Evolutionary conservation across 768 basidiomycete species (phyloP), one percentile per base, ranked within the genome.

Genomic region (Mycena filopes): DNA sequence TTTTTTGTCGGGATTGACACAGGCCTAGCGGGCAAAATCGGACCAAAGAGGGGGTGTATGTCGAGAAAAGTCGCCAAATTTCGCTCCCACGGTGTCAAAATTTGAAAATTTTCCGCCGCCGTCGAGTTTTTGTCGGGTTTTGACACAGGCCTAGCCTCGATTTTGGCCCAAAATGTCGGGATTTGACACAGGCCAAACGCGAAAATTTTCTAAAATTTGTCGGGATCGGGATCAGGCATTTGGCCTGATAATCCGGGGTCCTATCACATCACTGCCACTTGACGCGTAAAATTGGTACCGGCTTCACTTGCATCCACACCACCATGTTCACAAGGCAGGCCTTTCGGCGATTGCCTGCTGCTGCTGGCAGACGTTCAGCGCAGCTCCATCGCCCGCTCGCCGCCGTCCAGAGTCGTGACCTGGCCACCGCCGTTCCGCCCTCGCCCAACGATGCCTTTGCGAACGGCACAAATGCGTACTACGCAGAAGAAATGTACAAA

Each of bases 401-500:
- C 57, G 59, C 25, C 36, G 57, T 67, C 43, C 70, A 64, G 36
- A 62, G 68, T 31, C 81, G 81, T 69, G 68, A 73, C 36, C 68
- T 87, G 59, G 88, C 89, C 26, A 87, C 81, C 36, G 75, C 79
- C 0, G 63, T 71, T 26, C 76, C 86, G 25, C 92, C 92, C 2
- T 93, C 92, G 2, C 80, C 91, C 23, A 93, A 93, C 70, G 93
- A 95, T 76, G 84, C 85, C 10, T 98, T 98, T 76, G 96, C 96
- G 15, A 97, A 94, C 63, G 96, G 95, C 43, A 96, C 92, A 43
- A 98, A 98, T 79, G 84, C 95, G 25, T 96, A 97, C 82, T 99
- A 99, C 75, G 92, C 92, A 21, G 96, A 94, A 72, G 95, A 97
- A 79, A 98, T 98, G 97, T 98, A 97, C 80, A 87, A 89, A 69